phyloP scores from a whole-genome alignment of 2,329 filamentous ascomycete genomes.

The Pseudogymnoascus sp. region DNA sequence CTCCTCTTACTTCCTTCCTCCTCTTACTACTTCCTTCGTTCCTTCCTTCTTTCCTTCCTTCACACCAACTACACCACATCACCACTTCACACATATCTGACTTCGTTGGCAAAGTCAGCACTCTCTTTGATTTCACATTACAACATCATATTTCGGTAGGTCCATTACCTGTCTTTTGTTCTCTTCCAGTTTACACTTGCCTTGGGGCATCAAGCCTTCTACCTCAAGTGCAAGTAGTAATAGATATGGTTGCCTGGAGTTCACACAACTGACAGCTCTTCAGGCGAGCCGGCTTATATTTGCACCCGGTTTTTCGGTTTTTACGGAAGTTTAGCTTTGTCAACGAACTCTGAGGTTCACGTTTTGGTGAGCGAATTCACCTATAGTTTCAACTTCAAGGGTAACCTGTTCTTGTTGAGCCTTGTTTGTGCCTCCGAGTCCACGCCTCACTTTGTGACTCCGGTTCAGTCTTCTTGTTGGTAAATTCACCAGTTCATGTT shows the following conservation, averaged over 20 bases:
- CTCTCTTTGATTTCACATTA: not conserved
- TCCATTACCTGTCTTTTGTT: not conserved
- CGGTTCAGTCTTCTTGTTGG: not conserved
- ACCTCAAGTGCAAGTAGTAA: not conserved
- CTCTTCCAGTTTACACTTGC: not conserved
- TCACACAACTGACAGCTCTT: not conserved
- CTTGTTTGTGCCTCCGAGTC: not conserved
- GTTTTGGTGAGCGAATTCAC: not conserved
- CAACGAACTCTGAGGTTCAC: not conserved
- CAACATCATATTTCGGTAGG: not conserved
- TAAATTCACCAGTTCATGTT: too few relatives aligned
- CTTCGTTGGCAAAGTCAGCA: conserved; percentile 2
- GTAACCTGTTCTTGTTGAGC: not conserved
- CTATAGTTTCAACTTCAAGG: not conserved
- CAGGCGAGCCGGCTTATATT: not conserved
- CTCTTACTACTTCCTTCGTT: not conserved
- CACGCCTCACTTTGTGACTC: not conserved
- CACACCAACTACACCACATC: not conserved
- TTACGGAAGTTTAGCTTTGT: not conserved
- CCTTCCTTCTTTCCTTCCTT: not conserved
- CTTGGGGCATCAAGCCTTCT: not conserved
- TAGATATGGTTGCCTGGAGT: not conserved
- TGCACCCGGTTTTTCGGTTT: not conserved
- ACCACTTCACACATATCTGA: not conserved
- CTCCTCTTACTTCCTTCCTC: not conserved